Base-by-base conservation (phyloP, 2,329 filamentous ascomycete species). In the Fusarium irregulare region DNA sequence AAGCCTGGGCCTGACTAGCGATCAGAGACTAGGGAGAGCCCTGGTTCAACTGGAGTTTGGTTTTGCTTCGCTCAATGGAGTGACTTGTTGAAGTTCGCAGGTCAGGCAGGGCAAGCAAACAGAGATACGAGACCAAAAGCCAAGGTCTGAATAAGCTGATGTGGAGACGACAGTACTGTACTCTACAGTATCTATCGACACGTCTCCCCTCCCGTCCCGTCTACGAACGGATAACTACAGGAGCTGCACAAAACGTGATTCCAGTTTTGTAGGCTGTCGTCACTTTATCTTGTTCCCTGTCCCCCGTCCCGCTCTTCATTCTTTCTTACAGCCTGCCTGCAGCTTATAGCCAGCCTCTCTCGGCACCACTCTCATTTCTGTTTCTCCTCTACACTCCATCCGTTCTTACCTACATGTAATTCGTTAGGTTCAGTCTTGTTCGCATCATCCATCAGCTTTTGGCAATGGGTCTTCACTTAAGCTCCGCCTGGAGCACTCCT, bases 401-500 rank as follows among this genome's bases (percentile, higher is more conserved):
- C 23, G 50, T 44, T 45, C 54, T 49, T 40, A 49, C 37, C 50
- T 64, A 28, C 23, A 59, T 66, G 37, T 56, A 21, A 41, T 41
- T 28, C 10, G 32, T 34, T 47, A n/a, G 34, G 34, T 37, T 57
- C 23, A 55, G 41, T 60, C 47, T 53, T 62, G 44, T 55, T 53
- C 64, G 44, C 48, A 48, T 51, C 32, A 54, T 27, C 53, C 37
- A 54, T 27, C 53, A 46, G 54, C 23, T 41, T 40, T 59, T 32
- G 41, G 48, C 65, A 56, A 76, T 76, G 73, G 69, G 70, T 56
- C 54, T 74, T 49, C 66, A 73, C 48, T 54, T 75, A 13, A 64
- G 66, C 64, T 74, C 73, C 68, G 59, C 71, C 27, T 75, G 73
- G 73, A 72, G 73, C 59, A 71, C 68, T 20, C 75, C 70, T 53